Evolutionary conservation across 192 early-diverging fungal species (phyloP), one percentile per base, ranked within the genome.

Genomic region (Coemansia sp.): DNA sequence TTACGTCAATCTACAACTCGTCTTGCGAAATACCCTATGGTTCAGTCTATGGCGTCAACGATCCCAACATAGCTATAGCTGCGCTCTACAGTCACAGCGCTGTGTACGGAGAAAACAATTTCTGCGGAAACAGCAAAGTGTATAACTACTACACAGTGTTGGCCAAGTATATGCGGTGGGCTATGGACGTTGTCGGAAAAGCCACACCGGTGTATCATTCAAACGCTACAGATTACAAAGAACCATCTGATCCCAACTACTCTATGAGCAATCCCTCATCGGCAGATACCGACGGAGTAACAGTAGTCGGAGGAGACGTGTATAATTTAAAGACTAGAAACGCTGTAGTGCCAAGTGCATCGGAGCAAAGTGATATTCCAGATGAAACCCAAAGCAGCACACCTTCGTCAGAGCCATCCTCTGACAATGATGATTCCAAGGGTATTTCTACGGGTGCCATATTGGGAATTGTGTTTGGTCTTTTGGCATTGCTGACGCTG

Each of bases 61-160:
- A 68, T 18, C 58, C 56, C 11, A 73, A 76, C 15, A 63, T 69
- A 0, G 79, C 79, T 0, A 65, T 81, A 56, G 79, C 71, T 1
- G 79, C 79, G 5, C 57, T 81, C 43, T 76, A 76, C 71, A 76
- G 71, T 65, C 74, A 81, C 48, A 81, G 71, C n/a, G 79, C 74
- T 3, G 62, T 70, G 1, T 56, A 61, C 41, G 56, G 61, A 20
- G 35, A 61, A 2, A 59, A 51, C 1, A 56, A 22, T 3, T 58
- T 75, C 12, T 75, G 78, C 38, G 33, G 63, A 14, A 57, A 56
- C 0, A 22, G 53, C 66, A 75, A 66, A 14, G 62, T 68, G 7
- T 73, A 60, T 43, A 75, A 75, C 64, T 75, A 75, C 52, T 81
- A 75, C 38, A 81, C 74, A 35, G 73, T 81, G 8, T 62, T 81